phyloP scores from a whole-genome alignment of 2,329 filamentous ascomycete species.

The Fusarium subglutinans region DNA sequence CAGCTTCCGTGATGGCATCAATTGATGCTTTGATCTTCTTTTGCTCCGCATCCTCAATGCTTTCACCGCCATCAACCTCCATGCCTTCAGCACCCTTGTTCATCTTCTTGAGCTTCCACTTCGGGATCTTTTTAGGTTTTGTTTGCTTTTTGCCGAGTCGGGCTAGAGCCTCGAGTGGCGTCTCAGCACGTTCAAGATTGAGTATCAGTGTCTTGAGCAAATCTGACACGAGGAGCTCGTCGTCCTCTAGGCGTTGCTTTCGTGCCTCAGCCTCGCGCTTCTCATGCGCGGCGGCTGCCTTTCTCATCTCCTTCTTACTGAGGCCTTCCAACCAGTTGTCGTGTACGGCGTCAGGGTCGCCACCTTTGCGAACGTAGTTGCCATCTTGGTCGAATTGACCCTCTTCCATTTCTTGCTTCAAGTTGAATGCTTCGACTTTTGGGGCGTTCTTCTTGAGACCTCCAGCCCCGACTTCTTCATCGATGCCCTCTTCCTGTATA shows the following conservation, averaged over 20 bases:
- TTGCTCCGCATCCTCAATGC: conserved; percentile 72
- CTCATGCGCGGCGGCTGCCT: conserved; percentile 86
- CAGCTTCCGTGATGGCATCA: conserved; percentile 85
- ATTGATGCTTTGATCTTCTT: conserved; percentile 76
- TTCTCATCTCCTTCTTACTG: conserved; percentile 92
- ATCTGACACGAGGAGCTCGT: conserved; percentile 77
- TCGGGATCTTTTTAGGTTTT: conserved; percentile 67
- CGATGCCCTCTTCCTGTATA: conserved; percentile 77
- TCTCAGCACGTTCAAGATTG: conserved; percentile 82
- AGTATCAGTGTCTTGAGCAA: conserved; percentile 77
- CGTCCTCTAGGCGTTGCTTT: conserved; percentile 76
- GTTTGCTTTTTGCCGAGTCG: conserved; percentile 76
- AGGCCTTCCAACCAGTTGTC: conserved; percentile 93
- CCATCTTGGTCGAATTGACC: conserved; percentile 90
- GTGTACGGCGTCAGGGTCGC: conserved; percentile 87
- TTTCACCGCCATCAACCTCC: conserved; percentile 69
- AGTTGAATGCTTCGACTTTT: conserved; percentile 95
- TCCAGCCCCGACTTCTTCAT: conserved; percentile 90
- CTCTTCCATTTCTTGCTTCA: conserved; percentile 89
- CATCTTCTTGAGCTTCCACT: conserved; percentile 77
- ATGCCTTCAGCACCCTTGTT: conserved; percentile 66
- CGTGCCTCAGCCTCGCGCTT: conserved; percentile 82
- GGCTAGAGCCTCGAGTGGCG: conserved; percentile 85
- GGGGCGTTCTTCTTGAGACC: conserved; percentile 93
- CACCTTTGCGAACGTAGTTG: conserved; percentile 90